phyloP scores from a whole-genome alignment of 495 filamentous ascomycete genomes.

The Hypomontagnella submonticulosa region DNA sequence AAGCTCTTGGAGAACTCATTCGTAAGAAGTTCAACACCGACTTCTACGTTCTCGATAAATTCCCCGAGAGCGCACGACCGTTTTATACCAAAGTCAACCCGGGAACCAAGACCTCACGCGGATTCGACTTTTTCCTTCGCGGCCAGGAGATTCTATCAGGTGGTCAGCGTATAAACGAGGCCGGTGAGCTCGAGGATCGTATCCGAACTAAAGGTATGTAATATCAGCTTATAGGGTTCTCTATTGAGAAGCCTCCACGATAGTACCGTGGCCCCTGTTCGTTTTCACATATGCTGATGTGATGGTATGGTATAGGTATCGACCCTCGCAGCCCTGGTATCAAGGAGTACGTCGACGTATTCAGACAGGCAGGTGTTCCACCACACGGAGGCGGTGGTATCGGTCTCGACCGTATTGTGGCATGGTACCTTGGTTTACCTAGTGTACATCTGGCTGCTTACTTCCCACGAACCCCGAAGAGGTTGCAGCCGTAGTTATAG shows the following conservation, averaged over 20 bases:
- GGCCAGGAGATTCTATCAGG: conserved; percentile 90
- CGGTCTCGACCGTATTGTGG: conserved; percentile 88
- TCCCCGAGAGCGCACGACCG: conserved; percentile 83
- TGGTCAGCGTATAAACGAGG: conserved; percentile 85
- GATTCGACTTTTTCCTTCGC: conserved; percentile 93
- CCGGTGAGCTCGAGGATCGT: conserved; percentile 72
- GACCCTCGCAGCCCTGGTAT: conserved; percentile 78
- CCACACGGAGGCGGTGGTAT: conserved; percentile 89
- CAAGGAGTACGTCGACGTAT: conserved; percentile 85
- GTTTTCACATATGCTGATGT: too few relatives aligned
- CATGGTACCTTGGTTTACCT: conserved; percentile 85
- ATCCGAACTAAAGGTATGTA: conserved; percentile 71
- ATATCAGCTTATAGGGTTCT: too few relatives aligned
- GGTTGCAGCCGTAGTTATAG: conserved; percentile 55
- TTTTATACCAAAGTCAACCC: conserved; percentile 91
- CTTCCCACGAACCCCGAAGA: conserved; percentile 88
- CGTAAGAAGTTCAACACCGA: conserved; percentile 86
- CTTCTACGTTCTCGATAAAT: conserved; percentile 93
- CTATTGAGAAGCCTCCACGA: too few relatives aligned
- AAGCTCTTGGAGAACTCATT: conserved; percentile 86
- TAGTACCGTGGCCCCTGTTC: too few relatives aligned
- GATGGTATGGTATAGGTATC: conserved; percentile 45
- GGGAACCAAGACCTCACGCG: conserved; percentile 75
- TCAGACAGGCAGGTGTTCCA: conserved; percentile 76
- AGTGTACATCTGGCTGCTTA: conserved; percentile 81